Conservation (phyloP, 2,329 filamentous ascomycete species). For the Cordyceps cicadae region DNA sequence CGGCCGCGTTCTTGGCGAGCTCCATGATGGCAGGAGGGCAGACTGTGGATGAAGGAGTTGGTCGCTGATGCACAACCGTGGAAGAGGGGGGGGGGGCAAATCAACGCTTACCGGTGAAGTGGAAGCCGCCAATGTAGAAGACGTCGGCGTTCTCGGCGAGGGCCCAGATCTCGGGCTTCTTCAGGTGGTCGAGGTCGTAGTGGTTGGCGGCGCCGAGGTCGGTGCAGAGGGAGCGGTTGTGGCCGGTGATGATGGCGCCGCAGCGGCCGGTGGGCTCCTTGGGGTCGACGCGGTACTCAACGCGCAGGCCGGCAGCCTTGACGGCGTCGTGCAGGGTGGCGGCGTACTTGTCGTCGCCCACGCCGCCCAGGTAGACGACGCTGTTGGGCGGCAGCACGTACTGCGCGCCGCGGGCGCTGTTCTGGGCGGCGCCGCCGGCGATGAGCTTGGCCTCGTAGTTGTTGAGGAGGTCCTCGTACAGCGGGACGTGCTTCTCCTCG, state of each 20-base stretch:
- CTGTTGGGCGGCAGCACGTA: constrained; percentile 88
- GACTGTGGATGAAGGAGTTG: constrained; percentile 39
- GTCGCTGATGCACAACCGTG: neutral
- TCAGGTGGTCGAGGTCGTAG: constrained; percentile 90
- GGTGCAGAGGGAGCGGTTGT: constrained; percentile 90
- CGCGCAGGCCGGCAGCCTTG: constrained; percentile 77
- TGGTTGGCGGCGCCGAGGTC: constrained; percentile 94
- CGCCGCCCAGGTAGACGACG: constrained; percentile 87
- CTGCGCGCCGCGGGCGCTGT: constrained; percentile 91
- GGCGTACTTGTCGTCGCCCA: constrained; percentile 93
- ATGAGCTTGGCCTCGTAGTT: constrained; percentile 92
- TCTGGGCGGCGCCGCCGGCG: constrained; percentile 92
- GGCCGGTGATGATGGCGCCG: constrained; percentile 92
- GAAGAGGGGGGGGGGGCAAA: neutral
- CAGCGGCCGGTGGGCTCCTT: constrained; percentile 82
- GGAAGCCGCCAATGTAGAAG: constrained; percentile 93
- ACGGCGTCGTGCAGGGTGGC: constrained; percentile 80
- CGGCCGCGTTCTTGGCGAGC: constrained; percentile 80
- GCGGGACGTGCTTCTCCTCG: constrained; percentile 76
- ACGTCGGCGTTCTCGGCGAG: constrained; percentile 80
- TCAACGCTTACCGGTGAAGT: constrained; percentile 59
- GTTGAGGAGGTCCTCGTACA: constrained; percentile 90
- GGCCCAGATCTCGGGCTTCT: constrained; percentile 84
- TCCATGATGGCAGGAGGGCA: constrained; percentile 85
- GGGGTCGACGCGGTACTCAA: constrained; percentile 89